Conservation (phyloP, 2,329 filamentous ascomycete species). For the Gaeumannomyces sp. region DNA sequence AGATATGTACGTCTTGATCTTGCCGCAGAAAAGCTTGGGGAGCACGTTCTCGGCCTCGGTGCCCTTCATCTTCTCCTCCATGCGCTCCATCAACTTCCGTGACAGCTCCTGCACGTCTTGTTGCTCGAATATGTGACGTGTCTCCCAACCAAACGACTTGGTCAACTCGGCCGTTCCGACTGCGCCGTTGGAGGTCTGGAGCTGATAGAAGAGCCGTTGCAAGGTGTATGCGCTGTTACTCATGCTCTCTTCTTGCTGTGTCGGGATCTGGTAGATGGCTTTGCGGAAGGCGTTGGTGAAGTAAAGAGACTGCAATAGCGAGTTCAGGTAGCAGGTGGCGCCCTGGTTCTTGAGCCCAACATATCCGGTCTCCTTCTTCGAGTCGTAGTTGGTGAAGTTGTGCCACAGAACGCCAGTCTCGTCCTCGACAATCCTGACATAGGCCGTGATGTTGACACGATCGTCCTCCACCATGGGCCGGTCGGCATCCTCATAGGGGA, state of each 20-base stretch:
- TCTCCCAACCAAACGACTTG: conserved; percentile 97
- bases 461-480: conserved; percentile 75
- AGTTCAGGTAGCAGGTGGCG: conserved; percentile 85
- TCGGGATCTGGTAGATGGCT: conserved; percentile 97
- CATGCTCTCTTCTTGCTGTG: conserved; percentile 72
- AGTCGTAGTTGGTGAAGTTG: conserved; percentile 91
- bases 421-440: conserved; percentile 75
- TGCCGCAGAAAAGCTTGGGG: conserved; percentile 88
- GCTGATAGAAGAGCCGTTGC: conserved; percentile 87
- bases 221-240: conserved; percentile 89
- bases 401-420: conserved; percentile 88
- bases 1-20: conserved; percentile 97
- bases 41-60: conserved; percentile 86
- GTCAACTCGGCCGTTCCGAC: conserved; percentile 92
- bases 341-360: conserved; percentile 96
- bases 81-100: conserved; percentile 91
- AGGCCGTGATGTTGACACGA: conserved; percentile 72
- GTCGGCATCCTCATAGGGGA: conserved; percentile 62
- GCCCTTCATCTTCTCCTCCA: conserved; percentile 98
- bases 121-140: conserved; percentile 95
- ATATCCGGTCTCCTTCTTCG: conserved; percentile 98
- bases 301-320: conserved; percentile 75
- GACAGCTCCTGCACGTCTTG: conserved; percentile 98
- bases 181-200: conserved; percentile 78
- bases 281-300: conserved; percentile 93